phyloP scores from a whole-genome alignment of 2,329 filamentous ascomycete genomes.

The Apiospora kogelbergensis region DNA sequence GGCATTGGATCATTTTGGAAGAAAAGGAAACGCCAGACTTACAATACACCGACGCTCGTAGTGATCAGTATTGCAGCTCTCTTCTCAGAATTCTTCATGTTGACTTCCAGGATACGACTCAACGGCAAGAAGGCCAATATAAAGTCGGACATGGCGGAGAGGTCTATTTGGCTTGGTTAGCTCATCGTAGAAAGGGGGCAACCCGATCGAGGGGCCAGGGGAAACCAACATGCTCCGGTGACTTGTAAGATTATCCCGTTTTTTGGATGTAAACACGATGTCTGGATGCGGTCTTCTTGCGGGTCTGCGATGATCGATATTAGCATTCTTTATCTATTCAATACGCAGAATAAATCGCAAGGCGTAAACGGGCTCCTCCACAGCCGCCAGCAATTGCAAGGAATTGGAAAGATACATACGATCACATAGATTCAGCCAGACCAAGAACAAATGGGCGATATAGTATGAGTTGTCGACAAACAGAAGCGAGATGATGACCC shows the following conservation, averaged over 20 bases:
- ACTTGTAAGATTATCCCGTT: not conserved
- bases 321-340: not conserved
- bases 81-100: conserved; percentile 37
- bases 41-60: conserved; percentile 36
- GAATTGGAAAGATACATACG: not conserved
- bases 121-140: conserved; percentile 37
- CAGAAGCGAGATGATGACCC: conserved; percentile 31
- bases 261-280: not conserved
- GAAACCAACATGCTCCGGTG: not conserved
- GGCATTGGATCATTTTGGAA: not conserved
- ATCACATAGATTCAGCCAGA: conserved; percentile 18
- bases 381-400: no score
- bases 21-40: not conserved
- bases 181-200: not conserved
- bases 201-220: not conserved
- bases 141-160: conserved; percentile 33
- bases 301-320: not conserved
- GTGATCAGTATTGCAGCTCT: conserved; percentile 31
- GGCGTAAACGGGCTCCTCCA: no score
- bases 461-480: conserved; percentile 25
- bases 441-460: conserved; percentile 20
- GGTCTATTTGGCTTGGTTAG: not conserved
- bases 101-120: conserved; percentile 34
- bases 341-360: not conserved
- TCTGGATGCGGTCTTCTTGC: not conserved